These are phyloP conservation scores for Lomentospora prolificans DNA, from an alignment of 2,329 filamentous ascomycete species.

Conservation along the genomic window DNA sequence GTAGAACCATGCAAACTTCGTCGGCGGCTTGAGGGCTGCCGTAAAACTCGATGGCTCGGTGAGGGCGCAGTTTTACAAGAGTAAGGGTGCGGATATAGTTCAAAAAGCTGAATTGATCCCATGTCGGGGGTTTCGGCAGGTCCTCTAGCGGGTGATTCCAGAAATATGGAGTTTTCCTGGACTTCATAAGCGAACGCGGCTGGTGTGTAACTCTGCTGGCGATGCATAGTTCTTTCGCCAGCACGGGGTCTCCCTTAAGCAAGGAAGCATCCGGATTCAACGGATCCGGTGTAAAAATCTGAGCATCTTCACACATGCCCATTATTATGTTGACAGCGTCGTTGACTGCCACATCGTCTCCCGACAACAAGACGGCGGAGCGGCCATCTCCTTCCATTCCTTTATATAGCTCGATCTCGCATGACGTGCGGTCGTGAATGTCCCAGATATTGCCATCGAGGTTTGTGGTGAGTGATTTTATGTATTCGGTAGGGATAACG, in stretches of 20 bases:
- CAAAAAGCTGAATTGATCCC: constrained; percentile 32
- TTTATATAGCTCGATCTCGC: constrained; percentile 13
- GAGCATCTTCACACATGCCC: constrained; percentile 18
- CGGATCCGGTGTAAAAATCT: constrained; percentile 27
- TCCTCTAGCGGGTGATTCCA: constrained; percentile 27
- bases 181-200: constrained; percentile 15
- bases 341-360: constrained; percentile 23
- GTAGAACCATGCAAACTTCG: constrained; percentile 25
- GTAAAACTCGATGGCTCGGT: constrained; percentile 26
- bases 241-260: constrained; percentile 13
- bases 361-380: constrained; percentile 23
- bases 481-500: constrained; percentile 23
- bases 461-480: constrained; percentile 14
- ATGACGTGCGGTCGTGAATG: constrained; percentile 18
- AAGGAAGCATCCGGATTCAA: constrained; percentile 21
- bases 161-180: constrained; percentile 17
- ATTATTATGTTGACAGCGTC: constrained; percentile 21
- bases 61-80: constrained; percentile 24
- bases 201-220: constrained; percentile 19
- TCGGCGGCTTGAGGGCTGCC: constrained; percentile 24
- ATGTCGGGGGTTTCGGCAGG: constrained; percentile 26
- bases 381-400: neutral
- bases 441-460: constrained; percentile 18
- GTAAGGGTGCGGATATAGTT: constrained; percentile 32
- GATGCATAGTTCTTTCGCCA: constrained; percentile 26